Conservation (phyloP, 495 filamentous ascomycete species). For the Aspergillus bridgeri region DNA sequence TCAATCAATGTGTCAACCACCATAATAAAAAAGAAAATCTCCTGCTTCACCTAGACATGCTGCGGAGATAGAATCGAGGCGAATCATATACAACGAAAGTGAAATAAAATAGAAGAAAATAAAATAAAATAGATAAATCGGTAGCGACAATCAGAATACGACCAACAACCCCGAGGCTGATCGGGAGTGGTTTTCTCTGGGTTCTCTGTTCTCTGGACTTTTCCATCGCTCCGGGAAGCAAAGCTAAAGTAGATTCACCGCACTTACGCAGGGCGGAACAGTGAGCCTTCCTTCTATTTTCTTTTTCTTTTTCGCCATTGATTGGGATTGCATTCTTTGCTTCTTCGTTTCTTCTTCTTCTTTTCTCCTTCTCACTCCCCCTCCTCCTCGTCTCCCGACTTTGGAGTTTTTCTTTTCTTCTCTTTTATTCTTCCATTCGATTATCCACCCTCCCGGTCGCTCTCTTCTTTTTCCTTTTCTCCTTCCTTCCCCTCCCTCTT, state of each 20-base stretch:
- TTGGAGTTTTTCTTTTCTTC: background rate
- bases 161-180: too few relatives aligned
- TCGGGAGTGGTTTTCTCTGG: too few relatives aligned
- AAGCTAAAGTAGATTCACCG: background rate
- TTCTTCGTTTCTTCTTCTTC: too few relatives aligned
- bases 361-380: background rate
- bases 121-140: background rate
- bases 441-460: constrained; percentile 5
- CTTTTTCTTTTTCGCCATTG: background rate
- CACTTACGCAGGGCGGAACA: background rate
- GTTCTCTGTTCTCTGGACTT: too few relatives aligned
- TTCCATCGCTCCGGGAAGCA: background rate
- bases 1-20: constrained; percentile 2
- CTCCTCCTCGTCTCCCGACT: background rate
- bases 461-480: constrained; percentile 12
- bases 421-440: constrained; percentile 5
- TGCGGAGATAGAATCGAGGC: too few relatives aligned
- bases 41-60: background rate
- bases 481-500: constrained; percentile 5
- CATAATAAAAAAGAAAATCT: background rate
- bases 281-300: background rate
- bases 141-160: too few relatives aligned
- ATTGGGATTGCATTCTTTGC: background rate
- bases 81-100: too few relatives aligned
- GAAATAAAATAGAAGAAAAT: background rate